Evolutionary conservation across 2,329 filamentous ascomycete genomes (phyloP).

Genomic region (Calonectria crousiana): DNA sequence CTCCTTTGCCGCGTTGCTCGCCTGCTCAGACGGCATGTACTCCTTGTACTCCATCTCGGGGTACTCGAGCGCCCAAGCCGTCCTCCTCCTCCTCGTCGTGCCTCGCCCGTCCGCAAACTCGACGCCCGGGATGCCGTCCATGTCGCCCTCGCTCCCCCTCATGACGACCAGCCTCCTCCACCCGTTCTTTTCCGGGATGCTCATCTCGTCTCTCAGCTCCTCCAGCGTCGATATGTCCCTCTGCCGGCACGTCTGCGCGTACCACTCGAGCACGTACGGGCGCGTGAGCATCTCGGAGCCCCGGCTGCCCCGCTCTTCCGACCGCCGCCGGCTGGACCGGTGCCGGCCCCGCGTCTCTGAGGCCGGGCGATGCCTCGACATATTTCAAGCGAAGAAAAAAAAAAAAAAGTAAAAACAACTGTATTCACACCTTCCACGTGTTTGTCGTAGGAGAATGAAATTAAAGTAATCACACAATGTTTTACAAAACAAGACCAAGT

Average conservation of each 20-base stretch:
- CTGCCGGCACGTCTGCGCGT: conserved; percentile 35
- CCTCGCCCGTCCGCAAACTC: conserved; percentile 30
- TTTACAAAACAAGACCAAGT: not conserved
- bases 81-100: not conserved
- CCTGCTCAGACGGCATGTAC: not conserved
- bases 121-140: conserved; percentile 32
- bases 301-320: conserved; percentile 35
- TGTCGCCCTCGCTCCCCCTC: conserved; percentile 35
- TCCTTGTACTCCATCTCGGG: conserved; percentile 31
- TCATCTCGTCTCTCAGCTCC: conserved; percentile 36
- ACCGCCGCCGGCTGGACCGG: conserved; percentile 31
- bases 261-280: conserved; percentile 44
- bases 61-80: conserved; percentile 42
- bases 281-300: conserved; percentile 24
- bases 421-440: not conserved
- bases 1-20: not conserved
- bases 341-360: conserved; percentile 31
- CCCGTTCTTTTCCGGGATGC: conserved; percentile 28
- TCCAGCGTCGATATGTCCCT: conserved; percentile 30
- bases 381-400: conserved; percentile 2
- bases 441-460: not conserved
- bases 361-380: conserved; percentile 36
- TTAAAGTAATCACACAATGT: not conserved
- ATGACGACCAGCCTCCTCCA: conserved; percentile 40
- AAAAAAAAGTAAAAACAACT: not conserved